Evolutionary conservation across 345 rosid species (phyloP).

Genomic region (Citrus trifoliata): DNA sequence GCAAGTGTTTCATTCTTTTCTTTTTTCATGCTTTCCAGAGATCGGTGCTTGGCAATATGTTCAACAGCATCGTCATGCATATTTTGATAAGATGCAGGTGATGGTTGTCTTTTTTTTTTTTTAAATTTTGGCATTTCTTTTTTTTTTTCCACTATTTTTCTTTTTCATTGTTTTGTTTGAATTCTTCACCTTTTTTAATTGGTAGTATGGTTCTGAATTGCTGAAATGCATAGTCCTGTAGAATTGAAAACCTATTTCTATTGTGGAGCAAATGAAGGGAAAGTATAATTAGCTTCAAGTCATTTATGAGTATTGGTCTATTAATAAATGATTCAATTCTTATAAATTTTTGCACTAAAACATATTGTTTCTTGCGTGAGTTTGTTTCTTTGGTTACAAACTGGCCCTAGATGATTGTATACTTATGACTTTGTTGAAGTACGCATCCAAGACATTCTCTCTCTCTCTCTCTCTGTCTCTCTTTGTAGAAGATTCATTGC

Average conservation of each 20-base stretch:
- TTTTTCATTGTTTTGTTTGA: background rate
- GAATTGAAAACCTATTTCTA: background rate
- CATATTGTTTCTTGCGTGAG: background rate
- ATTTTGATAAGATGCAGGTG: constrained; percentile 97
- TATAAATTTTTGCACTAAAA: background rate
- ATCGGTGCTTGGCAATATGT: constrained; percentile 88
- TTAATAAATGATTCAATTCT: background rate
- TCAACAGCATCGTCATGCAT: constrained; percentile 80
- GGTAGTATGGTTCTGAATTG: background rate
- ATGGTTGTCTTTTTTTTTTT: constrained; percentile 6
- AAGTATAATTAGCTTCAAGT: background rate
- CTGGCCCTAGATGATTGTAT: background rate
- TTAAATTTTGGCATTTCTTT: no score
- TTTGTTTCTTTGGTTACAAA: background rate
- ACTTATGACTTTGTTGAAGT: background rate
- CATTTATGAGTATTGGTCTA: background rate
- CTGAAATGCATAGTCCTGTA: background rate
- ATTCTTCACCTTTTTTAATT: background rate
- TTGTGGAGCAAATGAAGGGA: background rate
- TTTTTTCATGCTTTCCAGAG: constrained; percentile 41
- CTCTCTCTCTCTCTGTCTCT: no score
- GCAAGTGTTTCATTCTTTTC: background rate
- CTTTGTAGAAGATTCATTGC: no score
- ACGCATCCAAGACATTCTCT: no score
- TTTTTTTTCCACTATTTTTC: no score